phyloP scores from a whole-genome alignment of 2,329 filamentous ascomycete species.

The Penicillium concentricum region DNA sequence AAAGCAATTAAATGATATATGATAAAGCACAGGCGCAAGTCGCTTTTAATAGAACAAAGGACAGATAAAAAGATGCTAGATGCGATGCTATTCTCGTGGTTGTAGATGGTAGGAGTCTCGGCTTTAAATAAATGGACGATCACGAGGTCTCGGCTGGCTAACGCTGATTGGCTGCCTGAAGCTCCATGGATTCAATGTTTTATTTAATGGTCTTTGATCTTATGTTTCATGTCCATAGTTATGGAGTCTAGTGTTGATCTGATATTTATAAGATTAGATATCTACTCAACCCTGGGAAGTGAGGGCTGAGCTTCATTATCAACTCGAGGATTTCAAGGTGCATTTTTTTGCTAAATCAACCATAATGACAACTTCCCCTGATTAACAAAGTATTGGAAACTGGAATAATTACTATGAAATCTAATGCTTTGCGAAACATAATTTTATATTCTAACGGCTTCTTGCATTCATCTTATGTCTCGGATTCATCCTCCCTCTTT shows the following conservation, averaged over 20 bases:
- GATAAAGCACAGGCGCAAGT: background rate
- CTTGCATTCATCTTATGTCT: background rate
- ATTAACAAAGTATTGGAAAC: background rate
- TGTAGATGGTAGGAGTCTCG: background rate
- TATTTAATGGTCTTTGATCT: background rate
- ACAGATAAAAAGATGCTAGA: background rate
- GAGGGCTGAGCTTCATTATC: background rate
- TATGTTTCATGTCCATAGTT: background rate
- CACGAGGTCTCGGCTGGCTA: background rate
- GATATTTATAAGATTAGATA: background rate
- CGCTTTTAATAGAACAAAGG: background rate
- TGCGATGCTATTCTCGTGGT: background rate
- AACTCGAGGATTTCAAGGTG: background rate
- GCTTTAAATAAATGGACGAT: slow-evolving; percentile 3
- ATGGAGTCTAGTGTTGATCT: background rate
- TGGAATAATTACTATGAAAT: accelerated
- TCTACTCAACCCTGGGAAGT: no score
- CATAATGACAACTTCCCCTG: background rate
- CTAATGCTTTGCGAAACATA: background rate
- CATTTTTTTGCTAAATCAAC: background rate
- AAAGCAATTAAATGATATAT: slow-evolving; percentile 3
- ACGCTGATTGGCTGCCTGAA: background rate
- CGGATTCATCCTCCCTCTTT: background rate
- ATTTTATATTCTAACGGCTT: background rate
- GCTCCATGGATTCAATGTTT: background rate